Percentiles rank a stretch among this genome's conserved stretches.
Conservation (phyloP, 352 stramenopile genomes). For the Thraustochytrium striatum region DNA sequence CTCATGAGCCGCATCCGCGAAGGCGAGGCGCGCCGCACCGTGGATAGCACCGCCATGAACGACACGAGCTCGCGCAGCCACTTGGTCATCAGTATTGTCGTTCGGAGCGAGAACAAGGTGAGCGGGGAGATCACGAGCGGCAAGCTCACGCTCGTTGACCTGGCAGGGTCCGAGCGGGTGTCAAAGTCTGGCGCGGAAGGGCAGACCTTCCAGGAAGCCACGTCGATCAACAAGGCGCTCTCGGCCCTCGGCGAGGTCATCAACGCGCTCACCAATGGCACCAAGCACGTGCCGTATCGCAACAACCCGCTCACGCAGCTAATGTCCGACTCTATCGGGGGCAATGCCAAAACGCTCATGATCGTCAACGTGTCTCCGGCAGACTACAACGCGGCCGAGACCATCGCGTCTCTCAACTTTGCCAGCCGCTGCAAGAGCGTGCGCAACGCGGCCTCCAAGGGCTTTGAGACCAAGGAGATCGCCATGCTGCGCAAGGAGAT, state of each 20-base stretch:
- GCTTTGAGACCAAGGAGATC: constrained; percentile 41
- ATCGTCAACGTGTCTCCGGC: constrained; percentile 98
- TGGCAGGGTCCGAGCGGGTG: constrained; percentile 87
- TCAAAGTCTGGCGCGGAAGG: constrained; percentile 77
- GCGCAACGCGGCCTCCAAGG: constrained; percentile 48
- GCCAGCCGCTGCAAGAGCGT: constrained; percentile 83
- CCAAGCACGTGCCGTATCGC: constrained; percentile 85
- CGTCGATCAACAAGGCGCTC: constrained; percentile 98
- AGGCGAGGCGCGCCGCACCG: constrained; percentile 87
- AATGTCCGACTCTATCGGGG: constrained; percentile 93
- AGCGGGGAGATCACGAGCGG: constrained; percentile 82
- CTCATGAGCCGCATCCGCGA: neutral
- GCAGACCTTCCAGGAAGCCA: constrained; percentile 88
- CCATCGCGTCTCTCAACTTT: constrained; percentile 95
- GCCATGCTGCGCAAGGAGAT: constrained; percentile 37
- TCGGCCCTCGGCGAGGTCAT: constrained; percentile 92
- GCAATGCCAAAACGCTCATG: constrained; percentile 98
- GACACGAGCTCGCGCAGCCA: constrained; percentile 85
- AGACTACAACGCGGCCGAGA: constrained; percentile 87
- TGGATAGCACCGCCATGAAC: constrained; percentile 90
- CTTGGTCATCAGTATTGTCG: constrained; percentile 86
- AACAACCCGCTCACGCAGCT: constrained; percentile 99
- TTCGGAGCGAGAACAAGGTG: constrained; percentile 73
- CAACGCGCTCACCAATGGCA: constrained; percentile 30
- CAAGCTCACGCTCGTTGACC: constrained; percentile 84